Conservation (phyloP, 2,329 filamentous ascomycete genomes). For the Clonostachys sp. region DNA sequence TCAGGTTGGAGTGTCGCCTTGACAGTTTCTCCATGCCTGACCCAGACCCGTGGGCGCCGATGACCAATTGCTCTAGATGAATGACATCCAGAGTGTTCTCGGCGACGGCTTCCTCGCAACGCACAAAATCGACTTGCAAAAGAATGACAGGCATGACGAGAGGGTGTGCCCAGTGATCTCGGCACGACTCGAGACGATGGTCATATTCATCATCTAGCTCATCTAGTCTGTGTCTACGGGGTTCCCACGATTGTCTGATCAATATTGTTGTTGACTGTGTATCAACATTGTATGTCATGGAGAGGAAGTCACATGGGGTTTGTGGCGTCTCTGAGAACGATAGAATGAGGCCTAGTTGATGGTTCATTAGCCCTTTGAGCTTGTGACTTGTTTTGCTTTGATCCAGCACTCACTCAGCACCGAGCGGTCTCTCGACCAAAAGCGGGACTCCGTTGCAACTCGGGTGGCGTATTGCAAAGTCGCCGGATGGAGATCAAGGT, state of each 20-base stretch:
- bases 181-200: conserved; percentile 35
- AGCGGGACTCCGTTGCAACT: conserved; percentile 30
- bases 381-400: background rate
- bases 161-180: conserved; percentile 38
- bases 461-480: conserved; percentile 31
- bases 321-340: conserved; percentile 37
- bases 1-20: conserved; percentile 20
- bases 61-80: conserved; percentile 33
- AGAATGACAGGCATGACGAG: conserved; percentile 38
- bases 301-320: conserved; percentile 40
- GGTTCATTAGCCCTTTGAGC: background rate
- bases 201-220: conserved; percentile 38
- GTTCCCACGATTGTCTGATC: conserved; percentile 36
- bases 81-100: conserved; percentile 36
- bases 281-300: conserved; percentile 36
- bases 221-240: conserved; percentile 31
- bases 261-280: conserved; percentile 31
- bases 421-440: conserved; percentile 29
- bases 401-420: conserved; percentile 18
- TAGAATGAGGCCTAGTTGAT: conserved; percentile 29
- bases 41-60: conserved; percentile 25
- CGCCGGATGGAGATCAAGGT: conserved; percentile 29
- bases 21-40: no score
- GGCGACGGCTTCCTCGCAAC: conserved; percentile 36
- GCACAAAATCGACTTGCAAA: conserved; percentile 39